Base-by-base conservation (phyloP, 106 monocot genomes). In the Cymbidium sinense region DNA sequence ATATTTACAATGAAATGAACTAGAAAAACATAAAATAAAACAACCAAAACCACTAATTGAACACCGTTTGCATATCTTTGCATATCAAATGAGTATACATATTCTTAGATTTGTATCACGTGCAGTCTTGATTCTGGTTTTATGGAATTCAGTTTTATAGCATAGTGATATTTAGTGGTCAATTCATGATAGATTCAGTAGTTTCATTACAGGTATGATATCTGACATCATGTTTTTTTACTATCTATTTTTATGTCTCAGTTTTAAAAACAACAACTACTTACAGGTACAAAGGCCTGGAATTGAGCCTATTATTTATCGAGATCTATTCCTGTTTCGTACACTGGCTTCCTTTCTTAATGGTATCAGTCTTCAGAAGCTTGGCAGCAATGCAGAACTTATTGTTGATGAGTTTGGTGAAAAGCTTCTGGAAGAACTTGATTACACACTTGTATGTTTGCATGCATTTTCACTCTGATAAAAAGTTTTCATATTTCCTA, bases 341-440 rank as follows among this genome's bases (percentile, higher is more conserved):
- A 99, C 95, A 36, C 82, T 99, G 37, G 98, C 98, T 76, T 99
- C 98, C n/a, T 99, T 99, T 82, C 75, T 99, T 47, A 99, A 95
- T 80, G 95, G 98, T 41, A 90, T 99, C 75, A 99, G 98, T 77
- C 82, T 99, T 79, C 95, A 91, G 80, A 99, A 95, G 83, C 83
- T 99, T 65, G 98, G 98, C 7, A 95, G 98, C 92, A 95, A 99
- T 87, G 95, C 98, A 35, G 98, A 99, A 82, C 92, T 99, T 86
- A 95, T 99, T 79, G 98, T 99, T 61, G 98, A 99, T 81, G 98
- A 99, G 84, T 99, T 99, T 81, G 98, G 98, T 51, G 98, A 99
- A 82, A 99, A 99, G 71, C 89, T 99, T 77, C 75, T 99, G 80
- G 98, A 99, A 83, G 98, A 99, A 79, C 95, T 99, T 39, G 98